Percentiles rank a stretch among this genome's conserved stretches.
Conservation (phyloP, 148 eudicot species). For the Tetragonia tetragonoides region DNA sequence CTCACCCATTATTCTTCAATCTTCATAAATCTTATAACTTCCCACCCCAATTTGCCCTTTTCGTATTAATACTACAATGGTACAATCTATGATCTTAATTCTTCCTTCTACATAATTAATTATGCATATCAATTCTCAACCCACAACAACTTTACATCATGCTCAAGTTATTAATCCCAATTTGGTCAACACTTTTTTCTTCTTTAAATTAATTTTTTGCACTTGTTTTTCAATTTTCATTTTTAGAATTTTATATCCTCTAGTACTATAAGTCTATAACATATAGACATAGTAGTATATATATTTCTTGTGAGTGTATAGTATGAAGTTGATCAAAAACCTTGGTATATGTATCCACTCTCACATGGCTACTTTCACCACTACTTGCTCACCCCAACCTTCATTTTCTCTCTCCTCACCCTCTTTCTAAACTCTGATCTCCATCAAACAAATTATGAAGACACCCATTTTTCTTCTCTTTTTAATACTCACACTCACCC, state of each 20-base stretch:
- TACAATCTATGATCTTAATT: not conserved
- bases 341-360: not conserved
- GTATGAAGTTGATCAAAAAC: not conserved
- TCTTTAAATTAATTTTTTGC: too few relatives aligned
- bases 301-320: not conserved
- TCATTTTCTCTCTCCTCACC: slow-evolving; percentile 15
- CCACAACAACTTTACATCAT: too few relatives aligned
- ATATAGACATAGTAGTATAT: not conserved
- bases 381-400: not conserved
- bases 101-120: not conserved
- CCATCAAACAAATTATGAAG: too few relatives aligned
- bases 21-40: slow-evolving; percentile 4
- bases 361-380: slow-evolving; percentile 13
- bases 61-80: too few relatives aligned
- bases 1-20: not conserved
- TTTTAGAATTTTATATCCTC: not conserved
- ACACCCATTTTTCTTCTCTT: not conserved
- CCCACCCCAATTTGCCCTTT: not conserved
- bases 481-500: not conserved
- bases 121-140: too few relatives aligned
- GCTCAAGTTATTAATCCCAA: too few relatives aligned
- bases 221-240: too few relatives aligned
- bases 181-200: too few relatives aligned
- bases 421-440: slow-evolving; percentile 1
- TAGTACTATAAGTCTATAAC: not conserved